Conservation (phyloP, 768 basidiomycete genomes). For the Collybia mongolica region DNA sequence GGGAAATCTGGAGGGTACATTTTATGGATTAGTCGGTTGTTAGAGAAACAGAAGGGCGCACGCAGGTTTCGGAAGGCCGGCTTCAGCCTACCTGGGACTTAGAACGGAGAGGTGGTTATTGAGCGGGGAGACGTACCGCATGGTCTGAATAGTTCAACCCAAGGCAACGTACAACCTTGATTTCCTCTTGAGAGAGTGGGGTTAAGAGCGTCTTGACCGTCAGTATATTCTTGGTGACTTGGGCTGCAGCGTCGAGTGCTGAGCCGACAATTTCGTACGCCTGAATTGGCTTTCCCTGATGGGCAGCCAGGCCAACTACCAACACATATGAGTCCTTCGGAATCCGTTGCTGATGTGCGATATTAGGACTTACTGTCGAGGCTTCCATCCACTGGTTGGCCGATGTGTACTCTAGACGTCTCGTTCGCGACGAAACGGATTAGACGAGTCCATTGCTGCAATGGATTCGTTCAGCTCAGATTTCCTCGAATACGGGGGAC, state of each 20-base stretch:
- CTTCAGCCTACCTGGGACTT: constrained; percentile 41
- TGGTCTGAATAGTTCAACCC: constrained; percentile 87
- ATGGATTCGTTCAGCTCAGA: background rate
- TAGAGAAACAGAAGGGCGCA: constrained; percentile 26
- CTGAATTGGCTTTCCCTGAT: constrained; percentile 53
- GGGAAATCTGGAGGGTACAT: constrained; percentile 46
- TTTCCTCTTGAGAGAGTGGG: constrained; percentile 65
- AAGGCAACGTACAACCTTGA: constrained; percentile 71
- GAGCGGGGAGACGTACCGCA: constrained; percentile 44
- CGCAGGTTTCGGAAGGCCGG: constrained; percentile 63
- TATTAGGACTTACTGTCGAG: constrained; percentile 52
- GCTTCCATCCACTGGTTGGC: constrained; percentile 66
- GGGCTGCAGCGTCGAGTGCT: constrained; percentile 62
- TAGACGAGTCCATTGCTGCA: constrained; percentile 73
- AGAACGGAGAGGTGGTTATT: background rate
- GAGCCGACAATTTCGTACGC: constrained; percentile 75
- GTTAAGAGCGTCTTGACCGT: constrained; percentile 72
- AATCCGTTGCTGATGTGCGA: background rate
- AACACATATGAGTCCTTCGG: background rate
- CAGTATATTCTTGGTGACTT: constrained; percentile 59
- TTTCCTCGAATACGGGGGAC: no score
- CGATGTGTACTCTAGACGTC: constrained; percentile 71
- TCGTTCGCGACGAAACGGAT: constrained; percentile 82
- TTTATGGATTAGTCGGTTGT: background rate
- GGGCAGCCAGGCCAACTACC: constrained; percentile 59